Base-by-base conservation (phyloP, 192 early-diverging fungal species). In the Phycomyces nitens region DNA sequence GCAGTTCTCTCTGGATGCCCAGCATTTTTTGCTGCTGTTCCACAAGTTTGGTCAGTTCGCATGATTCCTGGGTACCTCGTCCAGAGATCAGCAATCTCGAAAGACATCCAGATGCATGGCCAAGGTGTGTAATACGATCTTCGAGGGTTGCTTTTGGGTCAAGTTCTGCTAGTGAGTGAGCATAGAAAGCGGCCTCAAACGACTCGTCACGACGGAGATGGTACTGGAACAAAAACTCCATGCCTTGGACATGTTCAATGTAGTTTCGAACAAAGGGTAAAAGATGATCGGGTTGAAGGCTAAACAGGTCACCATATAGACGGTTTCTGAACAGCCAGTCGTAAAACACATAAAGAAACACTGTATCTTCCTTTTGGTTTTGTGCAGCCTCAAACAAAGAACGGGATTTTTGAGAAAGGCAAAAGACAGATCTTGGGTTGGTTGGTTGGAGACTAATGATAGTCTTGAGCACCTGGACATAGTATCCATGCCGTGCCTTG, bases 291-390 rank as follows among this genome's bases (percentile, higher is more conserved):
- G 71, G 40, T 9, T 73, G 27, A 0, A 58, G 54, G 5, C 53
- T 24, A 3, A 68, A 44, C 2, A 73, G 24, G 12, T 73, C 71
- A 18, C 52, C 21, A 10, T 22, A 27, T 60, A 67, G 56, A 11
- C 52, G 27, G 8, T 60, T 59, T 26, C 29, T 24, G 3, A 62
- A 10, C 16, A 61, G 58, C 70, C 70, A 72, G n/a, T 67, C 40
- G 40, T 73, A 73, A 27, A 73, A 42, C 16, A 60, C 40, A 40
- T 56, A 73, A n/a, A 67, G 71, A 51, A 73, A 73, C 2, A 73
- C 15, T 44, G 18, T 40, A 23, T 55, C 39, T 26, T 57, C 22
- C 0, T 54, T 24, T 24, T 55, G 42, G 15, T 41, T 7, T 39
- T 21, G 24, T 41, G 15, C 26, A 57, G 24, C 26, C 18, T 41